Percentiles rank a stretch among this genome's conserved stretches.
phyloP scores from a whole-genome alignment of 768 basidiomycete genomes.

The Collybia nuda region DNA sequence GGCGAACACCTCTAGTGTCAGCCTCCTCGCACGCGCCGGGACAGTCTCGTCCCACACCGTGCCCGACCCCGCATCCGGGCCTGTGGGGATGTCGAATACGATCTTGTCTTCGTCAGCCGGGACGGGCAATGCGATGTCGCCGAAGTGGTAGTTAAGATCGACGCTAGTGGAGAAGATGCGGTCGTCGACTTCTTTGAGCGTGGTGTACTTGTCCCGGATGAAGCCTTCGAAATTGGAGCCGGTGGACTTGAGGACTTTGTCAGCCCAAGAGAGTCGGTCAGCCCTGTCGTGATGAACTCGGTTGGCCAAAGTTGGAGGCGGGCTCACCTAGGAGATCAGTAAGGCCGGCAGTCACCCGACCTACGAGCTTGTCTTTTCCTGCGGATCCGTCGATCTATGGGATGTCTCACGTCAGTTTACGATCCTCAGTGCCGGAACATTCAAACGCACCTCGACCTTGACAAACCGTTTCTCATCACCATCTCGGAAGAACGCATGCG shows the following conservation, averaged over 20 bases:
- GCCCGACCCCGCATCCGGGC: slow-evolving; percentile 37
- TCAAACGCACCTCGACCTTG: slow-evolving; percentile 55
- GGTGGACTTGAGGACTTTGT: slow-evolving; percentile 86
- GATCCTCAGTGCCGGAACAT: too few relatives aligned
- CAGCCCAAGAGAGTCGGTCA: too few relatives aligned
- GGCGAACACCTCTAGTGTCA: slow-evolving; percentile 82
- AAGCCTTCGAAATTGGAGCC: slow-evolving; percentile 86
- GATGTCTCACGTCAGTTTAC: not conserved
- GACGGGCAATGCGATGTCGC: slow-evolving; percentile 40
- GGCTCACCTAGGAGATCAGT: slow-evolving; percentile 76
- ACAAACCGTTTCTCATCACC: slow-evolving; percentile 86
- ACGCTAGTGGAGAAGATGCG: slow-evolving; percentile 90
- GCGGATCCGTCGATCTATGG: slow-evolving; percentile 61
- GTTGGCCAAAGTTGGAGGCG: too few relatives aligned
- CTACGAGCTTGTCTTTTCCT: slow-evolving; percentile 63
- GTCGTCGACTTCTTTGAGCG: slow-evolving; percentile 79
- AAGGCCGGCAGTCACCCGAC: slow-evolving; percentile 66
- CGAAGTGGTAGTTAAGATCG: slow-evolving; percentile 71
- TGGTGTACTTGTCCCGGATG: slow-evolving; percentile 86
- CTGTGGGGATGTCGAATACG: slow-evolving; percentile 43
- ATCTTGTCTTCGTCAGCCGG: slow-evolving; percentile 55
- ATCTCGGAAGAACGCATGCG: slow-evolving; percentile 83
- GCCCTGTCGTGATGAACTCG: not conserved
- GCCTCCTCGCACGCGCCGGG: slow-evolving; percentile 52
- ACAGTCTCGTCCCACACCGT: slow-evolving; percentile 59